Percentiles rank a stretch among this genome's conserved stretches.
phyloP scores from a whole-genome alignment of 768 basidiomycete species.

The Pholiota molesta region DNA sequence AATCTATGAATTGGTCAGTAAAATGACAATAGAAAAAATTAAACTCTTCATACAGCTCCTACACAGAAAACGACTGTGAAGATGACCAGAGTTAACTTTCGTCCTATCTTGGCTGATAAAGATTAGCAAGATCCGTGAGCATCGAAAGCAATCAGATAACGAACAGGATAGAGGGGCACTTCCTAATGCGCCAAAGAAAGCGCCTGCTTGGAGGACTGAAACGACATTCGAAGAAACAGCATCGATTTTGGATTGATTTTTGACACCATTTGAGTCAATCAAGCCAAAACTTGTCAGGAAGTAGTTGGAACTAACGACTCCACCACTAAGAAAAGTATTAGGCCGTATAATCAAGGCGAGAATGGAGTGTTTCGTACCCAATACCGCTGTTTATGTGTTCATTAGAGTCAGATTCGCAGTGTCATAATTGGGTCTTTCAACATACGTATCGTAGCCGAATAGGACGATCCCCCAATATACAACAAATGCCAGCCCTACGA shows the following conservation, averaged over 20 bases:
- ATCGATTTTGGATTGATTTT: conserved; percentile 40
- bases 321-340: conserved; percentile 47
- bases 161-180: conserved; percentile 72
- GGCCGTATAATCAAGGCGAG: neutral
- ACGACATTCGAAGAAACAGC: conserved; percentile 82
- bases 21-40: neutral
- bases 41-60: conserved; percentile 61
- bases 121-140: neutral
- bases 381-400: conserved; percentile 23
- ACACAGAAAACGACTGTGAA: conserved; percentile 68
- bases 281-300: conserved; percentile 70
- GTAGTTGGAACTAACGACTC: conserved; percentile 64
- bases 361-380: conserved; percentile 17
- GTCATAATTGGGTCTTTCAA: neutral
- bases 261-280: conserved; percentile 42
- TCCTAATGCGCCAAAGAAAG: conserved; percentile 84
- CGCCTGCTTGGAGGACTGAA: conserved; percentile 84
- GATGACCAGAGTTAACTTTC: conserved; percentile 61
- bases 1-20: conserved; percentile 43
- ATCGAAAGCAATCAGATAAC: conserved; percentile 18
- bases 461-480: conserved; percentile 79
- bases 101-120: conserved; percentile 61
- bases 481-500: conserved; percentile 68
- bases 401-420: neutral
- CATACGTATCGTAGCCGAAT: conserved; percentile 75